Conservation (phyloP, 140 eudicot genomes). For the Flaveria floridana region DNA sequence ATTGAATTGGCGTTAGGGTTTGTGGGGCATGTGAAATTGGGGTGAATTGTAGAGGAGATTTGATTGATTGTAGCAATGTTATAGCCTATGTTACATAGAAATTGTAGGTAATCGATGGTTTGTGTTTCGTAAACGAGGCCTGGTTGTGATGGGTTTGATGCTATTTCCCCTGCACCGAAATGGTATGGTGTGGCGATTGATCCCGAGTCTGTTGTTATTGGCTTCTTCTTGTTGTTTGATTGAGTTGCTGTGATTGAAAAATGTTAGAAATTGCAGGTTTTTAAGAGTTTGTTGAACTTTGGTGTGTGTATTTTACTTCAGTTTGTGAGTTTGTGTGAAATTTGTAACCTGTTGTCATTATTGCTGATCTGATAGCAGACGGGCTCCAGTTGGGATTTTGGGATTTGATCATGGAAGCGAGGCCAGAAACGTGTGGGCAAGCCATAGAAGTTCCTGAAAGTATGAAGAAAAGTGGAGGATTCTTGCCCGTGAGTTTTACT, state of each 20-base stretch:
- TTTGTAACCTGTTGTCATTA: constrained; percentile 72
- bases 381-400: constrained; percentile 63
- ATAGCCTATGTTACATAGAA: constrained; percentile 61
- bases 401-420: constrained; percentile 64
- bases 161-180: constrained; percentile 72
- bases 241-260: constrained; percentile 53
- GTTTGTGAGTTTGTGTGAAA: not conserved
- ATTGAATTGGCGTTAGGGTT: constrained; percentile 35
- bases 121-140: constrained; percentile 65
- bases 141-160: constrained; percentile 51
- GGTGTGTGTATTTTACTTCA: not conserved
- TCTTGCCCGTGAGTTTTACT: constrained; percentile 39
- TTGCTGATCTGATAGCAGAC: constrained; percentile 72
- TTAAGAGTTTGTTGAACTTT: not conserved
- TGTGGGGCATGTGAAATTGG: constrained; percentile 54
- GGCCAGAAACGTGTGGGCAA: constrained; percentile 76
- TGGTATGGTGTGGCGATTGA: constrained; percentile 67
- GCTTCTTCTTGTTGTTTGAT: constrained; percentile 55
- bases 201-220: constrained; percentile 49
- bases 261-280: not conserved
- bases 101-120: constrained; percentile 40
- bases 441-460: constrained; percentile 90
- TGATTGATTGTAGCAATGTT: constrained; percentile 39
- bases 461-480: constrained; percentile 48
- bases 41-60: constrained; percentile 46